Evolutionary conservation across 1,284 basidiomycete genomes (phyloP).

Genomic region (Malassezia arunalokei): DNA sequence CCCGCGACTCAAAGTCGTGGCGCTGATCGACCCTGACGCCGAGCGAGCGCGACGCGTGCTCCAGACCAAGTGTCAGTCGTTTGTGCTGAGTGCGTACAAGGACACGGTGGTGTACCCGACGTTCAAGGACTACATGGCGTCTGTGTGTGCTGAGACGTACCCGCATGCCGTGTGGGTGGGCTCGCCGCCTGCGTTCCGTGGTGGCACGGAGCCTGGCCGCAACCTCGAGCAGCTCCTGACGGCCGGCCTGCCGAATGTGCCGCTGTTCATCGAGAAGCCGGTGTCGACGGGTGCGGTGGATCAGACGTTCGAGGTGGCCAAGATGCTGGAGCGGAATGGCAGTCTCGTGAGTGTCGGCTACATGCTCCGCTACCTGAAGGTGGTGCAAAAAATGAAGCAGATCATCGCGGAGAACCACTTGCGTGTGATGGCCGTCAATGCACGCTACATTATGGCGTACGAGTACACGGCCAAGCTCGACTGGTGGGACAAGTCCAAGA

Average conservation of each 20-base stretch:
- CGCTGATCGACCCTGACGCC: conserved; percentile 77
- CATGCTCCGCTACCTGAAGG: conserved; percentile 49
- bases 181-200: conserved; percentile 79
- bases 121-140: conserved; percentile 69
- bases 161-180: conserved; percentile 72
- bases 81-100: conserved; percentile 84
- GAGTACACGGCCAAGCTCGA: conserved; percentile 62
- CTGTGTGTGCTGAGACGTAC: conserved; percentile 51
- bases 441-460: conserved; percentile 88
- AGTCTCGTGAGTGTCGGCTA: conserved; percentile 83
- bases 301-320: conserved; percentile 47
- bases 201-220: conserved; percentile 51
- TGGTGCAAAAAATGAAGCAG: conserved; percentile 87
- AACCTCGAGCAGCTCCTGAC: conserved; percentile 84
- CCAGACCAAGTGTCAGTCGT: conserved; percentile 79
- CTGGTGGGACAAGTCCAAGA: conserved; percentile 91
- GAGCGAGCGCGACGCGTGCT: conserved; percentile 71
- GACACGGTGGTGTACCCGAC: conserved; percentile 76
- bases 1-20: conserved; percentile 85
- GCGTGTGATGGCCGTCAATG: conserved; percentile 92
- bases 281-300: conserved; percentile 66
- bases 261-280: conserved; percentile 92
- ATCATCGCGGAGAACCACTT: conserved; percentile 89
- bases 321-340: conserved; percentile 31
- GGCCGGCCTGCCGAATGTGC: conserved; percentile 59